Base-by-base conservation (phyloP, 2,329 filamentous ascomycete genomes). In the Hypoxylon sp. region DNA sequence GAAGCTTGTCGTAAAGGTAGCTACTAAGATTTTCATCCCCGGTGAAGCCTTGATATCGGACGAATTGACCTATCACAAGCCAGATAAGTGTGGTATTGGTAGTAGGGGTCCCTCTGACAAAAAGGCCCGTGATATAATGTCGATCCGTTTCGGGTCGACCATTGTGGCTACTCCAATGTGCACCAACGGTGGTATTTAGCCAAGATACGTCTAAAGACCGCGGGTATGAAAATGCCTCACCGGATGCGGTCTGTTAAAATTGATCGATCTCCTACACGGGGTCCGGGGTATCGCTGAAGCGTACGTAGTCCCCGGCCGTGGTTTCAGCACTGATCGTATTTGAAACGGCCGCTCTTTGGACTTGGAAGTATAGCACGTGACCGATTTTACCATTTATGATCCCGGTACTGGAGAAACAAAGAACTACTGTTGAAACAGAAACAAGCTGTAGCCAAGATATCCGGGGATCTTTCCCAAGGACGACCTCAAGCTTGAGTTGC, bases 141-240 rank as follows among this genome's bases (percentile, higher is more conserved):
- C 69, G 73, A 74, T 74, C 73, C 55, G 73, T 75, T 74, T 75
- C 73, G 73, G 67, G 70, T 69, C 25, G 60, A 68, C 67, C 45
- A 51, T 69, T 72, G 51, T 50, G 67, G 71, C 65, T 68, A 74
- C 60, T 59, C 59, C 55, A 46, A 63, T 45, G 46, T 36, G 50
- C 25, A 41, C 28, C 56, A 28, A 59, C 17, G 36, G 67, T 70
- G 48, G 65, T 64, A 68, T 59, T 65, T 69, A 64, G 67, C 70
- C 66, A 69, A 71, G 70, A 65, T 19, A 50, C 11, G 25, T 14
- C 38, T 30, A 55, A 68, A 65, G 28, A 67, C 50, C 53, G 55
- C 67, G 45, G 51, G 19, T 61, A 50, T 60, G 60, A 73, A 74
- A 75, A 75, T 75, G 69, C 74, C 74, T 72, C 74, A 75, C 63